Evolutionary conservation across 2,329 filamentous ascomycete genomes (phyloP), one percentile per base, ranked within the genome.

Genomic region (Claviceps spartinae): DNA sequence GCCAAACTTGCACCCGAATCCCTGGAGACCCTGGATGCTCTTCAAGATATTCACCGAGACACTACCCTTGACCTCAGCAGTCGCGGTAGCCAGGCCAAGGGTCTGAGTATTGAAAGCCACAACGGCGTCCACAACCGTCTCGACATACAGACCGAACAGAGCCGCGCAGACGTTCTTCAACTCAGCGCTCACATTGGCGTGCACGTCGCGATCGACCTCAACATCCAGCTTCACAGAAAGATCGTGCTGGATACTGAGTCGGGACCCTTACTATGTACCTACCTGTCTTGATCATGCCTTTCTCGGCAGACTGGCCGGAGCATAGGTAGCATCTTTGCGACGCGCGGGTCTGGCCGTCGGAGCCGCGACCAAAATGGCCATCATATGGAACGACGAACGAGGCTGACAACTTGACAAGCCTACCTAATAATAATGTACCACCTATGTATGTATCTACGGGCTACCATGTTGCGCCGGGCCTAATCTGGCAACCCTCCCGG

Each of bases 101-200:
- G 55, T 49, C 50, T 63, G 53, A 45, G 66, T 68, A 63, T 69
- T 69, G 64, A 69, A 69, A 55, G 68, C 63, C 16, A 61, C 55
- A 30, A 65, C 63, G 26, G 67, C 67, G 30, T 67, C 61, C 26
- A 55, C 50, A n/a, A 56, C 55, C 44, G 49, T 58, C 51, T 60
- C 59, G 44, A 69, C 52, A 60, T 66, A 67, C 45, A 69, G 64
- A 48, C 61, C 62, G 3, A 54, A 52, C 13, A 69, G 65, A 46
- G 59, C 66, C 45, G 61, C 65, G 47, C 57, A 59, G 55, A 61
- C 58, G 51, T 59, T 57, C 58, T 67, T 67, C 52, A 69, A 63
- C 13, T 56, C 57, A 30, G 55, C 57, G 53, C 62, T 66, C 55
- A 65, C 58, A 53, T 54, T 45, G 53, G 56, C 57, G 9, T 54